Percentiles rank a stretch among this genome's conserved stretches.
Conservation (phyloP, 2,329 filamentous ascomycete species). For the Cadophora luteo-olivacea region DNA sequence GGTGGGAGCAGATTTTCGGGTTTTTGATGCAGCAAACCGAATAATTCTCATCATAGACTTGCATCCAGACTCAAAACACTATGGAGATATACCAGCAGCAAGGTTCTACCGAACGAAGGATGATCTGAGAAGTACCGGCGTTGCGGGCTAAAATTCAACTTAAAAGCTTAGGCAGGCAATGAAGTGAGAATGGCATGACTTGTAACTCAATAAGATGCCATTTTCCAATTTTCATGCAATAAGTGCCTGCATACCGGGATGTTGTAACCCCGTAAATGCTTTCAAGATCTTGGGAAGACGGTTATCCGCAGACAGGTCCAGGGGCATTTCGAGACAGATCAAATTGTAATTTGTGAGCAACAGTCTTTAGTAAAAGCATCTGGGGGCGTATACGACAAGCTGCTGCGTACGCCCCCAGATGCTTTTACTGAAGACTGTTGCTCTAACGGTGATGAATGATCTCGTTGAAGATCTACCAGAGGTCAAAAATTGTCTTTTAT, state of each 20-base stretch:
- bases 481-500: too few species aligned
- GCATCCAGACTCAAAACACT: not conserved
- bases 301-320: too few species aligned
- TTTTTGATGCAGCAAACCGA: constrained; percentile 2
- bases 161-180: not conserved
- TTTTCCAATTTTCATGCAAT: not conserved
- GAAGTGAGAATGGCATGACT: not conserved
- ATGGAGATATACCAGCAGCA: not conserved
- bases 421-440: too few species aligned
- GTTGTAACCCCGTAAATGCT: not conserved
- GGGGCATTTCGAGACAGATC: too few species aligned
- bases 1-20: not conserved
- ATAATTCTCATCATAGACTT: not conserved
- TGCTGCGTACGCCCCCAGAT: too few species aligned
- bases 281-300: too few species aligned
- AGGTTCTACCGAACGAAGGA: not conserved
- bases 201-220: not conserved
- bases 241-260: not conserved
- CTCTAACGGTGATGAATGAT: too few species aligned
- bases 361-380: too few species aligned
- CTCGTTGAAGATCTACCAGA: too few species aligned
- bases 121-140: not conserved
- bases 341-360: too few species aligned
- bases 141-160: not conserved
- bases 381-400: too few species aligned